Base-by-base conservation (phyloP, 2,329 filamentous ascomycete genomes). In the Aschersonia sp. region DNA sequence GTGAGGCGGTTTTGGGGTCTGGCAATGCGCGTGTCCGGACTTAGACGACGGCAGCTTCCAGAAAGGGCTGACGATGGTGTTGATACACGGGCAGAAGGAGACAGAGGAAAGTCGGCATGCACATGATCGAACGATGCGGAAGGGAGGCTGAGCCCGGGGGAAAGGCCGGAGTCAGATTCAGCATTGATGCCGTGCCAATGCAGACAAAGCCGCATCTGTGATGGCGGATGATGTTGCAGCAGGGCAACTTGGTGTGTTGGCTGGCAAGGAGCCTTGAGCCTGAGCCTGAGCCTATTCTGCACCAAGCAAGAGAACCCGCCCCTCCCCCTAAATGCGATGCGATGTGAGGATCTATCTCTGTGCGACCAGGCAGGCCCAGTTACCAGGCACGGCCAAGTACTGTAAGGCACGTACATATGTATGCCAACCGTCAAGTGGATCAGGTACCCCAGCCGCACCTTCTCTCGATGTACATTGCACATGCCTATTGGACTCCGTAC, bases 221-320 rank as follows among this genome's bases (percentile, higher is more conserved):
- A 53, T 54, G 53, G 54, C 51, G 47, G 45, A 53, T 45, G 46
- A 54, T 49, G 51, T 55, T 53, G 49, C 47, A 49, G 49, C 45
- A 46, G 47, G 50, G 53, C 51, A 46, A 43, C 42, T 43, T 49
- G 44, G 44, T 46, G 39, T 46, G 47, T 43, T 47, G 47, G 46
- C 42, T 42, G 29, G 35, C 46, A 31, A 33, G 35, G 42, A 45
- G 31, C 10, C 22, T 22, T 22, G 2, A 22, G 22, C 22, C 22
- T 22, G 2, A 22, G 22, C 22, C 22, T 22, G 22, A 22, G 22
- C 43, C 43, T 33, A 37, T 42, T 45, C 41, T 48, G 47, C 32
- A 48, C 32, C 32, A 29, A 46, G 11, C 29, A 22, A 11, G 42
- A 30, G 45, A 30, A 37, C 46, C 46, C 41, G 42, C 14, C 30